Evolutionary conservation across 345 rosid genomes (phyloP).

Genomic region (Streptanthus diversifolius): DNA sequence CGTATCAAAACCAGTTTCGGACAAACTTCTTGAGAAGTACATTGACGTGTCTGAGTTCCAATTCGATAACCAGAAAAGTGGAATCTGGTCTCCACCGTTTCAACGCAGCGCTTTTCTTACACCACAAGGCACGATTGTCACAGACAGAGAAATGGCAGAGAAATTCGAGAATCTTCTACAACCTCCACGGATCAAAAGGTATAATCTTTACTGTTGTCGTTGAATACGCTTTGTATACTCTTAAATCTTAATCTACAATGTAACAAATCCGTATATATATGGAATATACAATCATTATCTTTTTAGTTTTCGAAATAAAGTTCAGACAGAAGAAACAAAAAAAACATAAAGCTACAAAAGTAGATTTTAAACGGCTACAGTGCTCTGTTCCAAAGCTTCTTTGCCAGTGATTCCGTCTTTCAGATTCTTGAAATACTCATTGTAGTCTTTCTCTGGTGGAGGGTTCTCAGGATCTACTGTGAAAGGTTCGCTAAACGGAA

Average conservation of each 20-base stretch:
- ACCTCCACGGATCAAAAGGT: constrained; percentile 34
- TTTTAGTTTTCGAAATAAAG: not conserved
- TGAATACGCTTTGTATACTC: not conserved
- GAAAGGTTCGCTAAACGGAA: constrained; percentile 87
- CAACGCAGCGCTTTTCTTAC: constrained; percentile 53
- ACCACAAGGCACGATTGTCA: constrained; percentile 53
- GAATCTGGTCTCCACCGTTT: constrained; percentile 78
- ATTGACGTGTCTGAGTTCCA: constrained; percentile 56
- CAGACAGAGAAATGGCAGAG: constrained; percentile 51
- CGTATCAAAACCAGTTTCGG: constrained; percentile 60
- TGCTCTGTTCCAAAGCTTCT: constrained; percentile 61
- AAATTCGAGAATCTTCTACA: constrained; percentile 41
- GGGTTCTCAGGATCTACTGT: constrained; percentile 87
- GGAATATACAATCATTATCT: not conserved
- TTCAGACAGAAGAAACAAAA: not conserved
- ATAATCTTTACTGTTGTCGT: constrained; percentile 18
- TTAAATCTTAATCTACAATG: constrained; percentile 14
- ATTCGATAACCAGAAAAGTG: constrained; percentile 58
- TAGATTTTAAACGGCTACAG: constrained; percentile 43
- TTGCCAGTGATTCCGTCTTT: constrained; percentile 82
- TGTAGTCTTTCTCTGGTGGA: constrained; percentile 82
- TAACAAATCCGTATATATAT: constrained; percentile 9
- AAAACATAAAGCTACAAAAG: not conserved
- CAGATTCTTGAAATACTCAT: constrained; percentile 58
- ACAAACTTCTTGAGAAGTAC: constrained; percentile 56